A percentile compares a stretch with the other conserved stretches of the same genome.
phyloP scores from a whole-genome alignment of 306 rosid species.

The Cercis canadensis region DNA sequence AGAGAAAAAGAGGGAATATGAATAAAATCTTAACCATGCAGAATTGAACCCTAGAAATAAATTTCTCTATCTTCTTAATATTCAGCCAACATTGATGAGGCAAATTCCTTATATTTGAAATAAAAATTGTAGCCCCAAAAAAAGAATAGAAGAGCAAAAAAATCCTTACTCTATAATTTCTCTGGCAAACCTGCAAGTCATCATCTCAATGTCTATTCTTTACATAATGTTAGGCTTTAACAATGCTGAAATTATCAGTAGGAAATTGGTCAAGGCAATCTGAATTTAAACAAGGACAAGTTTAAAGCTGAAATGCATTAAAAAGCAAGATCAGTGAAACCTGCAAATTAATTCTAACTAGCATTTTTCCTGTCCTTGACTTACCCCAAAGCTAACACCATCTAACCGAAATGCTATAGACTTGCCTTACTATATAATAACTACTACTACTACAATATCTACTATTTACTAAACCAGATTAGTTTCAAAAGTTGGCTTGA shows the following conservation, averaged over 20 bases:
- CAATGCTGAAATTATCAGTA: neutral
- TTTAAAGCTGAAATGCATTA: neutral
- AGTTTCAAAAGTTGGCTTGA: neutral
- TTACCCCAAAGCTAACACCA: neutral
- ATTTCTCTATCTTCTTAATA: no score
- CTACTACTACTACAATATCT: no score
- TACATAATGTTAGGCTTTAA: neutral
- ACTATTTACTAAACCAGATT: neutral
- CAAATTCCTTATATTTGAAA: no score
- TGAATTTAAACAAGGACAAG: neutral
- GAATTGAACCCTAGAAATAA: no score
- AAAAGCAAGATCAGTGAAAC: neutral
- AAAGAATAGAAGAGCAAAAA: no score
- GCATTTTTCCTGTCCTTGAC: neutral
- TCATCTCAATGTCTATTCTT: neutral
- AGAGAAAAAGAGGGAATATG: no score
- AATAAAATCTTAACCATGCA: no score
- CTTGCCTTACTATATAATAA: no score
- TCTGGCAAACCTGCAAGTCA: no score
- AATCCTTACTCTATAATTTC: no score
- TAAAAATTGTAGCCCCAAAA: no score
- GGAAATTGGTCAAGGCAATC: neutral
- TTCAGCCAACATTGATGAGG: no score
- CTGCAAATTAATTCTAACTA: neutral
- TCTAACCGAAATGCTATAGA: neutral